Evolutionary conservation across 257 asterid genomes (phyloP).

Genomic region (Henckelia pumila): DNA sequence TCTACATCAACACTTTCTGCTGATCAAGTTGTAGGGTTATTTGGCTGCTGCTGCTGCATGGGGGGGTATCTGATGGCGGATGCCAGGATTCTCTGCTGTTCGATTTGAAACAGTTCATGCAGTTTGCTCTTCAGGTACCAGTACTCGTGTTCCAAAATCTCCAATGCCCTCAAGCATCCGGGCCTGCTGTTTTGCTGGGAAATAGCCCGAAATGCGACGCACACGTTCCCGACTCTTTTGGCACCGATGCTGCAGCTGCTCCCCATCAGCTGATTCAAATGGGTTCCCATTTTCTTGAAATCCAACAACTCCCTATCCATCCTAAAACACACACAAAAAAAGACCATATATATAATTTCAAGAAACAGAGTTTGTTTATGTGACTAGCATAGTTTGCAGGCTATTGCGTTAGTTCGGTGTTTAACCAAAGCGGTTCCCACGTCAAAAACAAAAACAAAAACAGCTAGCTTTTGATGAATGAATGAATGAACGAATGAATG

Average conservation of each 20-base stretch:
- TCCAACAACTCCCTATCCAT: constrained; percentile 67
- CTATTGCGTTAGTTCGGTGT: too few relatives aligned
- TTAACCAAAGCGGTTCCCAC: too few relatives aligned
- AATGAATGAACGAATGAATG: too few relatives aligned
- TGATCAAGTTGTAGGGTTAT: constrained; percentile 28
- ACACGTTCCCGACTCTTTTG: constrained; percentile 63
- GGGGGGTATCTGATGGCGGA: constrained; percentile 83
- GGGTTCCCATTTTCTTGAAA: constrained; percentile 74
- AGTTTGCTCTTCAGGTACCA: background rate
- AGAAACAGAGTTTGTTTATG: too few relatives aligned
- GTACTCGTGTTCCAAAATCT: constrained; percentile 49
- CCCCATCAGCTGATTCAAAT: constrained; percentile 85
- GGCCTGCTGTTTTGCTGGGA: constrained; percentile 55
- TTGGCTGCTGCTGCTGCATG: constrained; percentile 29
- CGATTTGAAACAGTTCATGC: constrained; percentile 47
- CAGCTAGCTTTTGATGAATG: too few relatives aligned
- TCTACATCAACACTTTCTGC: too few relatives aligned
- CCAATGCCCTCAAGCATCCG: constrained; percentile 86
- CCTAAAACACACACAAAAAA: constrained; percentile 23
- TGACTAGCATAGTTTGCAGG: too few relatives aligned
- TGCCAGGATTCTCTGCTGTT: constrained; percentile 82
- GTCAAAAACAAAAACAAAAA: too few relatives aligned
- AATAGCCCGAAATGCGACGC: constrained; percentile 86
- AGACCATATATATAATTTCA: too few relatives aligned
- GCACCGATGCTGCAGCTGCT: constrained; percentile 99